Evolutionary conservation across 2,329 filamentous ascomycete genomes (phyloP).

Genomic region (Aspergillus jensenii): DNA sequence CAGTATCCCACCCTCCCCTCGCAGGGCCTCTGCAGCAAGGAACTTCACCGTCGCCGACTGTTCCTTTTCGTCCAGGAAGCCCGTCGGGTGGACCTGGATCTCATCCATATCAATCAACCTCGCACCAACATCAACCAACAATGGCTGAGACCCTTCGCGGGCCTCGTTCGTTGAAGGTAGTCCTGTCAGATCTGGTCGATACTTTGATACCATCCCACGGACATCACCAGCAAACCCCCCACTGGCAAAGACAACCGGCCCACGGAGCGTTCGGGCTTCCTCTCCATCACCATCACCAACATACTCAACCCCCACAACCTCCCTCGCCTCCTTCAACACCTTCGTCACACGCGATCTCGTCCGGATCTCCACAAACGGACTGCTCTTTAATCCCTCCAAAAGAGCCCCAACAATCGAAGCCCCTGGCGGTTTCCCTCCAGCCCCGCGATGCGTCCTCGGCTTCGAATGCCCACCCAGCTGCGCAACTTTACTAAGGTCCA

Average conservation of each 20-base stretch:
- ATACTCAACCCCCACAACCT: slow-evolving; percentile 57
- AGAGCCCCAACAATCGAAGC: slow-evolving; percentile 59
- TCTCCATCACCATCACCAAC: slow-evolving; percentile 29
- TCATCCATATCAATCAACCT: slow-evolving; percentile 47
- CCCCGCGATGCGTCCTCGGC: slow-evolving; percentile 59
- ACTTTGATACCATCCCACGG: slow-evolving; percentile 54
- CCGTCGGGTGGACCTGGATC: slow-evolving; percentile 66
- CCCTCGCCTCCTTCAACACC: slow-evolving; percentile 39
- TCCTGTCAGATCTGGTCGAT: slow-evolving; percentile 60
- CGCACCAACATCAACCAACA: slow-evolving; percentile 43
- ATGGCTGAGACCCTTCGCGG: slow-evolving; percentile 52
- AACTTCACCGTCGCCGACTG: slow-evolving; percentile 55
- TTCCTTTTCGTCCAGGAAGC: slow-evolving; percentile 59
- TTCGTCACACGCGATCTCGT: slow-evolving; percentile 56
- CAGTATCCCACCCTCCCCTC: slow-evolving; percentile 63
- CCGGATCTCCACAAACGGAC: slow-evolving; percentile 52
- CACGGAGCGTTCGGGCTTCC: slow-evolving; percentile 40
- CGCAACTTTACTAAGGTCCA: slow-evolving; percentile 60
- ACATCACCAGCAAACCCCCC: slow-evolving; percentile 66
- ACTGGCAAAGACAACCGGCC: slow-evolving; percentile 60
- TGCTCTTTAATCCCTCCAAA: slow-evolving; percentile 51
- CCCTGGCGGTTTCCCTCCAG: slow-evolving; percentile 56
- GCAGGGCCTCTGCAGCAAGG: slow-evolving; percentile 62
- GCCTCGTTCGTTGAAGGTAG: slow-evolving; percentile 65
- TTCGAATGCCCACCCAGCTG: slow-evolving; percentile 60